Conservation (phyloP, 2,329 filamentous ascomycete genomes). For the Clathrospora elynae region DNA sequence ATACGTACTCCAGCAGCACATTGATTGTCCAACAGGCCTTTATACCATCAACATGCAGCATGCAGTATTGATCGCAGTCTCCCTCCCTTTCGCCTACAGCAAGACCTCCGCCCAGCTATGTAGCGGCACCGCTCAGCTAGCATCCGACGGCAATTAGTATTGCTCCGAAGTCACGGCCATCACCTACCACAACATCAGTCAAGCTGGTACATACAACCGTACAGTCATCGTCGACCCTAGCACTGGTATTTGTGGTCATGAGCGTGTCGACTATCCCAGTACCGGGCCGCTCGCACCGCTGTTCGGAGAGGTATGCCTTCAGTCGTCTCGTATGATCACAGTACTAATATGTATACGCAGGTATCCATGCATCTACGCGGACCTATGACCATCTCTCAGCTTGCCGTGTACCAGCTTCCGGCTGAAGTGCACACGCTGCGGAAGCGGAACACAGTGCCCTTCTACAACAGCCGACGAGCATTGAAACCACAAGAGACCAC, state of each 20-base stretch:
- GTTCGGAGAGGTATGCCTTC: constrained; percentile 65
- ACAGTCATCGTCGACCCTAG: constrained; percentile 64
- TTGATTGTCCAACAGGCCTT: constrained; percentile 11
- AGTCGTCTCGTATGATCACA: neutral
- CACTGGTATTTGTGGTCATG: constrained; percentile 61
- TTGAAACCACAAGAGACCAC: constrained; percentile 10
- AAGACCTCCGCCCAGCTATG: constrained; percentile 43
- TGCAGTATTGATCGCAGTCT: constrained; percentile 18
- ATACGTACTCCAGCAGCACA: constrained; percentile 4
- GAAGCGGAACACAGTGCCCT: constrained; percentile 25
- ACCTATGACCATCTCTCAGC: constrained; percentile 67
- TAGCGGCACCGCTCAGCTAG: constrained; percentile 34
- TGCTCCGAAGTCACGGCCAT: constrained; percentile 69
- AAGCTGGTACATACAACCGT: constrained; percentile 66
- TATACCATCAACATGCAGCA: constrained; percentile 28
- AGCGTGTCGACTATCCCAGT: constrained; percentile 61
- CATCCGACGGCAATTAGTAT: constrained; percentile 65
- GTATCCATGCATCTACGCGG: constrained; percentile 75
- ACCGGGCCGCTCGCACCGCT: constrained; percentile 68
- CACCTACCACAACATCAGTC: constrained; percentile 67
- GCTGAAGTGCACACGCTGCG: constrained; percentile 20
- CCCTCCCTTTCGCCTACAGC: constrained; percentile 22
- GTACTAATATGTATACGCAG: constrained; percentile 49
- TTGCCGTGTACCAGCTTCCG: constrained; percentile 68
- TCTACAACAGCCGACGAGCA: constrained; percentile 22